Conservation (phyloP, 1,139 yeast genomes). For the Sugiyamaella neomexicana region DNA sequence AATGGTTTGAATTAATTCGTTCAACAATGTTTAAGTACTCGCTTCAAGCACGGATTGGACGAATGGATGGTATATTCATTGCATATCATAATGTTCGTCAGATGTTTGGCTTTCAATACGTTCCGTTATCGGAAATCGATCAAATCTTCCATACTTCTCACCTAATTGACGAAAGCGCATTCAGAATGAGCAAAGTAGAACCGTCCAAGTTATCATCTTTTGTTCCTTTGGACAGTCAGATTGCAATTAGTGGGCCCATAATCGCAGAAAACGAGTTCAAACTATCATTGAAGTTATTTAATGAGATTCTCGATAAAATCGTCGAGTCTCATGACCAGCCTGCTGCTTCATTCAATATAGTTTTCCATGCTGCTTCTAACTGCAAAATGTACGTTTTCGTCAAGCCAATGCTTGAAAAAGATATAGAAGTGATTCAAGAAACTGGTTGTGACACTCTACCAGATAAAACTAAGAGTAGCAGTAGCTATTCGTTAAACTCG, state of each 20-base stretch:
- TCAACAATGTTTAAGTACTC: slow-evolving; percentile 81
- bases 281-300: slow-evolving; percentile 59
- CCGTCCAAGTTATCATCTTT: not conserved
- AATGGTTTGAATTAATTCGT: slow-evolving; percentile 69
- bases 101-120: slow-evolving; percentile 87
- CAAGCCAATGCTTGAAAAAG: slow-evolving; percentile 37
- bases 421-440: slow-evolving; percentile 31
- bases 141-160: slow-evolving; percentile 51
- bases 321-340: slow-evolving; percentile 33
- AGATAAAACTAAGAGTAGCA: not conserved
- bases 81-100: slow-evolving; percentile 84
- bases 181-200: not conserved
- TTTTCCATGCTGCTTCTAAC: slow-evolving; percentile 31
- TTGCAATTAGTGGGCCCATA: slow-evolving; percentile 42
- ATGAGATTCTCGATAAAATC: slow-evolving; percentile 50
- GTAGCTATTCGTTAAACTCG: slow-evolving; percentile 15
- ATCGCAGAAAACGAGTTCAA: slow-evolving; percentile 76
- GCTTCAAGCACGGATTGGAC: slow-evolving; percentile 90
- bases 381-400: slow-evolving; percentile 36
- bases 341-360: slow-evolving; percentile 32
- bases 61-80: slow-evolving; percentile 93
- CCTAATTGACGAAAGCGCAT: slow-evolving; percentile 19
- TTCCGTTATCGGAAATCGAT: slow-evolving; percentile 75
- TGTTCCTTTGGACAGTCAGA: slow-evolving; percentile 26
- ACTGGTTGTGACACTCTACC: slow-evolving; percentile 13